Evolutionary conservation across 2,329 filamentous ascomycete genomes (phyloP), one percentile per base, ranked within the genome.

Genomic region (Mariannaea elegans): DNA sequence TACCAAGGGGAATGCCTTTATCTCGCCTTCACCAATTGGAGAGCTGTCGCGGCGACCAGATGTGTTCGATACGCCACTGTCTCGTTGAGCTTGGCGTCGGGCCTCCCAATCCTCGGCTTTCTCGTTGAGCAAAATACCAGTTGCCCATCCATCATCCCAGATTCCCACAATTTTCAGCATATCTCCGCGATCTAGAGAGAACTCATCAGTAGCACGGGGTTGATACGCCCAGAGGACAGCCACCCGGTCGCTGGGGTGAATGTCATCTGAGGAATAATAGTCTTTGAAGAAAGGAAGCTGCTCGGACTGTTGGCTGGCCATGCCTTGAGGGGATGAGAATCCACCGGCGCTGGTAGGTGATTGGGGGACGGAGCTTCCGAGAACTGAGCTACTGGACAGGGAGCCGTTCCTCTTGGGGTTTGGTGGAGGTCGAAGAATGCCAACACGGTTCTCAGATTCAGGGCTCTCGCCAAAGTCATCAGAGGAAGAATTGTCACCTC

Each of bases 61-160:
- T 16, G 90, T 90, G 77, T 93, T 90, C 44, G 93, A 97, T 41
- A 98, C 91, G 57, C 95, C 95, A 71, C 94, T 98, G 77, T 99
- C 95, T 62, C 95, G 87, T 73, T 97, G 93, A 31, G 88, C 81
- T 71, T 91, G 89, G 70, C 87, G 86, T 64, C 90, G 85, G 41
- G 85, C 84, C 69, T 97, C 92, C 88, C 93, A 97, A 65, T 97
- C 92, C 62, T 98, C 94, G 2, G 93, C 93, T 55, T 87, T 85
- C 70, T 97, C 92, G 53, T 90, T 84, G 56, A 97, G 80, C 73
- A 96, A 84, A 55, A 97, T 85, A 70, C 95, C 95, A 1, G 95
- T 99, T 10, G 95, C 95, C 95, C 95, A 99, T 45, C 95, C 95
- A 75, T 99, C 95, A 72, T 99, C 95, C 95, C 95, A 99, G 67